Evolutionary conservation across 805 yeast species (phyloP).

Genomic region (Yueomyces sinensis): DNA sequence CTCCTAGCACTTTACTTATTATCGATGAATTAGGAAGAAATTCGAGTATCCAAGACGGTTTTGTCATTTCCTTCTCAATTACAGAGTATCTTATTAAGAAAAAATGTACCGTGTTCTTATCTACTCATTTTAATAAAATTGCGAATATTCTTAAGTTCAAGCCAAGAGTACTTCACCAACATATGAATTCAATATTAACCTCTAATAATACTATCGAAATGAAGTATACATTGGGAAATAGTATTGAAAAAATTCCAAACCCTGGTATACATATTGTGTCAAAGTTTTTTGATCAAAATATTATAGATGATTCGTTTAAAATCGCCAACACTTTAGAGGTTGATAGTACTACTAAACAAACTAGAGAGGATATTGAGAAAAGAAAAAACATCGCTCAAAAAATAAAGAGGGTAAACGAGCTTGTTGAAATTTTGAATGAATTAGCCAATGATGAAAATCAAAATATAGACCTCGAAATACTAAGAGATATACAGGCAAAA

Average conservation of each 20-base stretch:
- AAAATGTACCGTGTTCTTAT: slow-evolving; percentile 24
- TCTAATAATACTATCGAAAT: slow-evolving; percentile 13
- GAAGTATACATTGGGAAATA: slow-evolving; percentile 19
- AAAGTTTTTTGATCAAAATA: slow-evolving; percentile 1
- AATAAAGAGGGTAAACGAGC: slow-evolving; percentile 12
- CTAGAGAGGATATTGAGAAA: too few relatives aligned
- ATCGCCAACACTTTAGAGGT: neutral
- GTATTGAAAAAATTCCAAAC: slow-evolving; percentile 15
- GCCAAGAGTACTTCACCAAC: slow-evolving; percentile 25
- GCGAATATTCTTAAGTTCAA: slow-evolving; percentile 24
- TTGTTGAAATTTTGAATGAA: slow-evolving; percentile 14
- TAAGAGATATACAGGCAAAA: slow-evolving; percentile 14
- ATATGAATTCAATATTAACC: slow-evolving; percentile 23
- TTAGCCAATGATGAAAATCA: slow-evolving; percentile 4
- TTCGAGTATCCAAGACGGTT: slow-evolving; percentile 37
- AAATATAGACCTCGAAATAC: slow-evolving; percentile 4
- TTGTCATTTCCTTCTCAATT: slow-evolving; percentile 35
- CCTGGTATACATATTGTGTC: slow-evolving; percentile 22
- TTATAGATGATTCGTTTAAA: neutral
- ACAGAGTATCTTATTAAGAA: slow-evolving; percentile 25
- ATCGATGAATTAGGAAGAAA: slow-evolving; percentile 49
- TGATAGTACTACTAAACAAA: too few relatives aligned
- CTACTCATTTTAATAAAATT: slow-evolving; percentile 34
- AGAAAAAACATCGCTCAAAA: neutral
- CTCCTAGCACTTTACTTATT: slow-evolving; percentile 26